Evolutionary conservation across 2,329 filamentous ascomycete genomes (phyloP).

Genomic region (Cordyceps cateniannulata): DNA sequence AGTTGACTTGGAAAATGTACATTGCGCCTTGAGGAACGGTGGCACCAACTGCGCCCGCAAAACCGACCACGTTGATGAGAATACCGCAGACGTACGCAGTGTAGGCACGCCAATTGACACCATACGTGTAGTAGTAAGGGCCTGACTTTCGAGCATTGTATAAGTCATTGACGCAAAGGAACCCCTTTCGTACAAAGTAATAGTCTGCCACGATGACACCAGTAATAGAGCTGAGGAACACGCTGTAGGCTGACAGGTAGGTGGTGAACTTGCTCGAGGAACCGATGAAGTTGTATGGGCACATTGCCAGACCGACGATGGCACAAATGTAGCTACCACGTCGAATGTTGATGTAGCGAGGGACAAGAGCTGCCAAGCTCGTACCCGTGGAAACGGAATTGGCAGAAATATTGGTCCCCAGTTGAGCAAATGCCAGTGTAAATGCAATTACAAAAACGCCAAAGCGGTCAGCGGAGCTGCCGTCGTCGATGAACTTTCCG

Average conservation of each 20-base stretch:
- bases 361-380: conserved; percentile 73
- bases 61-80: conserved; percentile 85
- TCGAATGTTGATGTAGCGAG: conserved; percentile 76
- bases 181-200: conserved; percentile 77
- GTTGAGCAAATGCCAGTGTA: conserved; percentile 70
- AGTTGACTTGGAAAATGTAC: conserved; percentile 88
- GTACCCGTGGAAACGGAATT: conserved; percentile 81
- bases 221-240: conserved; percentile 89
- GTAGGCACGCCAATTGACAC: conserved; percentile 80
- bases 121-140: conserved; percentile 68
- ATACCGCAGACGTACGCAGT: conserved; percentile 77
- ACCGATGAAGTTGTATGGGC: conserved; percentile 74
- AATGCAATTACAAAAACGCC: conserved; percentile 68
- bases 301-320: conserved; percentile 72
- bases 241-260: conserved; percentile 85
- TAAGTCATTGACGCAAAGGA: conserved; percentile 69
- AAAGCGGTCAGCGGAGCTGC: conserved; percentile 61
- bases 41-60: conserved; percentile 70
- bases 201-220: conserved; percentile 90
- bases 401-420: conserved; percentile 82
- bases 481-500: conserved; percentile 61
- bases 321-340: conserved; percentile 85
- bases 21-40: conserved; percentile 69
- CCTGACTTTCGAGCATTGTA: conserved; percentile 63
- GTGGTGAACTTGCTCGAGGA: conserved; percentile 79